phyloP scores from a whole-genome alignment of 2,329 filamentous ascomycete species.

The Orbilia ellipsospora region DNA sequence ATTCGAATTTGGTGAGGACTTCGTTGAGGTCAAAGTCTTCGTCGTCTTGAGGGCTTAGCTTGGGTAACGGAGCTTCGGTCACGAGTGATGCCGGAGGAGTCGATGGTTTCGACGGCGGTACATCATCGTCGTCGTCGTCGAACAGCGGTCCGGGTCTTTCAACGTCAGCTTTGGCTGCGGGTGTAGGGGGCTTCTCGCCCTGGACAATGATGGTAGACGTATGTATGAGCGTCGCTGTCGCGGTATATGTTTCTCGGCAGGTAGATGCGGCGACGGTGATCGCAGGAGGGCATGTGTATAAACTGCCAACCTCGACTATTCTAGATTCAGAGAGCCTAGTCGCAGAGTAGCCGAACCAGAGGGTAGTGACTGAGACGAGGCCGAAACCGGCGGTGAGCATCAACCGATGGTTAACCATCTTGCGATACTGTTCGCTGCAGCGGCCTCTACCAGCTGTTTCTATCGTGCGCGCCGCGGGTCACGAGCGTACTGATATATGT shows the following conservation, averaged over 20 bases:
- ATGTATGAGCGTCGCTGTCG: conserved; percentile 29
- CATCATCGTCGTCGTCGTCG: conserved; percentile 15
- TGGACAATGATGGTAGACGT: conserved; percentile 29
- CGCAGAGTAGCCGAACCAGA: conserved; percentile 52
- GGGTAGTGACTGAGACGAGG: conserved; percentile 45
- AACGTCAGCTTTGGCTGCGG: conserved; percentile 2
- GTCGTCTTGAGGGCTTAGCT: conserved; percentile 31
- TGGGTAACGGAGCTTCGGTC: conserved; percentile 20
- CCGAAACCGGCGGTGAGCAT: conserved; percentile 45
- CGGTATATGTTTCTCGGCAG: conserved; percentile 24
- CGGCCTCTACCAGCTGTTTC: too few relatives aligned
- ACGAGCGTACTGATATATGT: too few relatives aligned
- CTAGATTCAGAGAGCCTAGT: conserved; percentile 22
- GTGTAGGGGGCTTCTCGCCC: conserved; percentile 3
- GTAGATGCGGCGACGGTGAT: conserved; percentile 36
- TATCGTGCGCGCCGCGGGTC: too few relatives aligned
- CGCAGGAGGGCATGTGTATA: conserved; percentile 22
- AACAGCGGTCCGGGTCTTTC: neutral
- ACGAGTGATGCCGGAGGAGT: conserved; percentile 12
- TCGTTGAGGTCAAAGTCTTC: conserved; percentile 45
- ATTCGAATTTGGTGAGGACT: conserved; percentile 48
- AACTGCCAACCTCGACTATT: conserved; percentile 14
- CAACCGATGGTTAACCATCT: conserved; percentile 42
- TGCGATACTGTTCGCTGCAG: neutral
- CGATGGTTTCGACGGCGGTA: conserved; percentile 10